phyloP scores from a whole-genome alignment of 495 filamentous ascomycete genomes.

The Penicillium paradoxum region DNA sequence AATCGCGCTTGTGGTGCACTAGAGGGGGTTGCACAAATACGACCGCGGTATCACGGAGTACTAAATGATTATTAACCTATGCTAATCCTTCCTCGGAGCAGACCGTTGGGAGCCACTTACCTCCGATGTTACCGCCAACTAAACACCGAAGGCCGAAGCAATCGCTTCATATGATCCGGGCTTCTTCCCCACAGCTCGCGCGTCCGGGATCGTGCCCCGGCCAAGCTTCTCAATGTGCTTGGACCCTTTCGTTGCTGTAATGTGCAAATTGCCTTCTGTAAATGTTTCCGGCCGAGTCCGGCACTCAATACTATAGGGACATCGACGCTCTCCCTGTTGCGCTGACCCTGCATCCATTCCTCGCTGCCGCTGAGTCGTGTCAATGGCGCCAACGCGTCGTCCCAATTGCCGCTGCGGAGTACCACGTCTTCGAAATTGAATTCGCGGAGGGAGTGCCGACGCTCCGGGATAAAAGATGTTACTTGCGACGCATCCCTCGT shows the following conservation, averaged over 20 bases:
- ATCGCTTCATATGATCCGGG: slow-evolving; percentile 41
- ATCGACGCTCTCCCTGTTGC: slow-evolving; percentile 30
- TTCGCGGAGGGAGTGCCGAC: slow-evolving; percentile 59
- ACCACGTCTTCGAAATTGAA: slow-evolving; percentile 67
- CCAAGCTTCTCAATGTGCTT: slow-evolving; percentile 14
- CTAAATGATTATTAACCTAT: neutral
- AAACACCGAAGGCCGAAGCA: slow-evolving; percentile 34
- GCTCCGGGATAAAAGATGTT: slow-evolving; percentile 52
- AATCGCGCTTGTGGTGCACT: slow-evolving; percentile 1
- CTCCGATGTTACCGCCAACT: slow-evolving; percentile 29
- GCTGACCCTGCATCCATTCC: slow-evolving; percentile 40
- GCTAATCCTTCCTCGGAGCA: slow-evolving; percentile 13
- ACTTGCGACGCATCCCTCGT: slow-evolving; percentile 64
- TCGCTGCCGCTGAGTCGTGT: slow-evolving; percentile 50
- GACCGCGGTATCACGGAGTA: slow-evolving; percentile 13
- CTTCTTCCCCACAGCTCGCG: slow-evolving; percentile 34
- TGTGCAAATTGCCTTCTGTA: slow-evolving; percentile 12
- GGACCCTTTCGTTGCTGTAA: slow-evolving; percentile 16
- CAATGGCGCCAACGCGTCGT: slow-evolving; percentile 66
- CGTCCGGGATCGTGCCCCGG: slow-evolving; percentile 22
- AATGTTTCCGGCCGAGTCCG: slow-evolving; percentile 12
- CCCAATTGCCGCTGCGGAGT: slow-evolving; percentile 64
- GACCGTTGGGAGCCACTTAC: neutral
- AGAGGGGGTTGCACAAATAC: slow-evolving; percentile 15
- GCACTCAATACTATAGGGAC: slow-evolving; percentile 31